Percentiles rank a stretch among this genome's conserved stretches.
These are phyloP conservation scores for Russula brevipes DNA, from an alignment of 768 basidiomycete genomes.

Conservation along the genomic window DNA sequence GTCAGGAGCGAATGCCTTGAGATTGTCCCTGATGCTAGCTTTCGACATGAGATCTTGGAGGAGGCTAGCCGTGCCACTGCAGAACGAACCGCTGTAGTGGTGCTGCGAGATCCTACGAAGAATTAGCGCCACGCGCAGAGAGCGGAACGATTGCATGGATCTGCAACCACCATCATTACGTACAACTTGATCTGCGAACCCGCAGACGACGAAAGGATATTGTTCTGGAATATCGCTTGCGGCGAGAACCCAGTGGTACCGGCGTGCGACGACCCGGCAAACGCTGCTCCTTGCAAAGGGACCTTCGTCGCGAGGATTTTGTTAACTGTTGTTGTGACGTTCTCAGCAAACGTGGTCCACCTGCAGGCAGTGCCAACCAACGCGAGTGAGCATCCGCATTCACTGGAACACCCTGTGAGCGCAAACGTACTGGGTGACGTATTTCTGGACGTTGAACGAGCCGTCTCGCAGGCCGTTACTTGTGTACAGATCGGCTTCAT, in stretches of 20 bases:
- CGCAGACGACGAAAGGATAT: slow-evolving; percentile 40
- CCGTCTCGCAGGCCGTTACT: slow-evolving; percentile 41
- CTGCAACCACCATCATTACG: slow-evolving; percentile 18
- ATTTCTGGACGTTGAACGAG: slow-evolving; percentile 40
- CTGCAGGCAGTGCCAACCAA: slow-evolving; percentile 32
- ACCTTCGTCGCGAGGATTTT: slow-evolving; percentile 36
- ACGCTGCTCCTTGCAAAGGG: slow-evolving; percentile 46
- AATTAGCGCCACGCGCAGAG: neutral
- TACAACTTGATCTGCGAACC: slow-evolving; percentile 48
- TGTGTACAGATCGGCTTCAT: slow-evolving; percentile 54
- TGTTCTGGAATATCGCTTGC: slow-evolving; percentile 46
- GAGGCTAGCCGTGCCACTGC: slow-evolving; percentile 46
- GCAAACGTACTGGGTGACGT: slow-evolving; percentile 44
- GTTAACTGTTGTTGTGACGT: slow-evolving; percentile 39
- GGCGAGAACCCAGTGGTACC: slow-evolving; percentile 45
- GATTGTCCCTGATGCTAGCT: slow-evolving; percentile 46
- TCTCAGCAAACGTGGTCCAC: slow-evolving; percentile 50
- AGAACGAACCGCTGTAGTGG: slow-evolving; percentile 56
- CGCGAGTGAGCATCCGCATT: neutral
- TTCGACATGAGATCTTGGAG: slow-evolving; percentile 67
- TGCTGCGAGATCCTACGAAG: slow-evolving; percentile 47
- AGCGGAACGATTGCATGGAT: neutral
- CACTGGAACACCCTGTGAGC: neutral
- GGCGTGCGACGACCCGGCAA: slow-evolving; percentile 47
- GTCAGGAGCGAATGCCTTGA: slow-evolving; percentile 48